Percentiles rank a stretch among this genome's conserved stretches.
These are phyloP conservation scores for Scedosporium minutisporum DNA, from an alignment of 2,329 filamentous ascomycete species.

Conservation along the genomic window DNA sequence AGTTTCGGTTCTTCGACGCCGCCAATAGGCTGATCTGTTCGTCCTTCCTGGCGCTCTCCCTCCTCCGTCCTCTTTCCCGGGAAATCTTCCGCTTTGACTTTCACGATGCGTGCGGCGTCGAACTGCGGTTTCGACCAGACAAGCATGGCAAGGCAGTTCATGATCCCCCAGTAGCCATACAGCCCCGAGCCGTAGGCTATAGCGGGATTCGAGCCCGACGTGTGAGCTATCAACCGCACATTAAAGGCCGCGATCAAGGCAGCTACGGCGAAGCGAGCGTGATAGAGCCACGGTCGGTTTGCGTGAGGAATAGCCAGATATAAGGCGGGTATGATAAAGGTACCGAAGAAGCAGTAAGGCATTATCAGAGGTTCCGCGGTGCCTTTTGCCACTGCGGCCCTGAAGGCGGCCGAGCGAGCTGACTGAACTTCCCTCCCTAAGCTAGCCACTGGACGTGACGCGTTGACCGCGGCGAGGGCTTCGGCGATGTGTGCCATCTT, in stretches of 20 bases:
- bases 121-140: slow-evolving; percentile 47
- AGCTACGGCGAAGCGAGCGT: slow-evolving; percentile 38
- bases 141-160: slow-evolving; percentile 39
- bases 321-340: slow-evolving; percentile 38
- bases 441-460: slow-evolving; percentile 3
- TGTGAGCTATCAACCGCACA: slow-evolving; percentile 26
- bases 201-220: slow-evolving; percentile 42
- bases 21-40: too few species aligned
- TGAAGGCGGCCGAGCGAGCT: slow-evolving; percentile 27
- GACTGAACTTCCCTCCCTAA: slow-evolving; percentile 12
- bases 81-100: slow-evolving; percentile 16
- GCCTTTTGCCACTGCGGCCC: slow-evolving; percentile 25
- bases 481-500: background rate
- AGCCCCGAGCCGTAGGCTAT: slow-evolving; percentile 41
- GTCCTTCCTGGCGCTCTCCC: background rate
- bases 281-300: slow-evolving; percentile 39
- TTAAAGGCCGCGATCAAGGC: slow-evolving; percentile 33
- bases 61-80: background rate
- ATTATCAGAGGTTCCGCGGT: slow-evolving; percentile 38
- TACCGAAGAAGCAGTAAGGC: slow-evolving; percentile 38
- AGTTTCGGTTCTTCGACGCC: background rate
- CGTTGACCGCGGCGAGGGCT: slow-evolving; percentile 1
- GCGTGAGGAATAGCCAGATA: slow-evolving; percentile 49
- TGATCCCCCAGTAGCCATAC: slow-evolving; percentile 37
- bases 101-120: slow-evolving; percentile 42